Conservation (phyloP, 2,329 filamentous ascomycete genomes). For the Neophaeococcomyces aloes region DNA sequence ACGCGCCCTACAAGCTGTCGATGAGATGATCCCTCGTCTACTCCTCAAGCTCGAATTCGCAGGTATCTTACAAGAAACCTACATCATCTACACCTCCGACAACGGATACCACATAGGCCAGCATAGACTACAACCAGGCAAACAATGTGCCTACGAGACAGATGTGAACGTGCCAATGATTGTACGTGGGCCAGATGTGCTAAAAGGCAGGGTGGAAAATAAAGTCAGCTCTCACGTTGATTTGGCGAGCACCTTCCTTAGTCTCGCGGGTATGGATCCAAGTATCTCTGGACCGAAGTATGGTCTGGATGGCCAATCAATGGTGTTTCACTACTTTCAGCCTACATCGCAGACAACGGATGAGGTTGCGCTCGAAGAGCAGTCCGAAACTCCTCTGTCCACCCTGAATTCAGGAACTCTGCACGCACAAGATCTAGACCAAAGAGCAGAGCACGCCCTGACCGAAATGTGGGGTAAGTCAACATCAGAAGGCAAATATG, state of each 20-base stretch:
- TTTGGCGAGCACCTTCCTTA: slow-evolving; percentile 50
- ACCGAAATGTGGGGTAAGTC: slow-evolving; percentile 47
- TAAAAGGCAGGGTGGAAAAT: slow-evolving; percentile 31
- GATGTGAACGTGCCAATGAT: slow-evolving; percentile 52
- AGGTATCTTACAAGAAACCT: slow-evolving; percentile 42
- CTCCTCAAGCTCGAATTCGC: slow-evolving; percentile 33
- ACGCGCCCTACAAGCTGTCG: slow-evolving; percentile 42
- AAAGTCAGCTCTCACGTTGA: slow-evolving; percentile 54
- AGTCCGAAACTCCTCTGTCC: neutral
- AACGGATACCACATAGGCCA: slow-evolving; percentile 54
- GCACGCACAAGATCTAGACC: slow-evolving; percentile 30
- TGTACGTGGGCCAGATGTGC: slow-evolving; percentile 48
- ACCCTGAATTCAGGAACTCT: neutral
- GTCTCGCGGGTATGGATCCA: slow-evolving; percentile 17
- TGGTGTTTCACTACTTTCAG: neutral
- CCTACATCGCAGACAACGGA: neutral
- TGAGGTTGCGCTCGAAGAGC: neutral
- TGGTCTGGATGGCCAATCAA: slow-evolving; percentile 1
- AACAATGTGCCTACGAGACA: slow-evolving; percentile 49
- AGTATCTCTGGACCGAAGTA: slow-evolving; percentile 20
- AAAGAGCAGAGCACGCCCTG: slow-evolving; percentile 47
- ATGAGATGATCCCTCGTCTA: slow-evolving; percentile 43
- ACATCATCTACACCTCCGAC: slow-evolving; percentile 52
- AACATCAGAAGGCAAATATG: slow-evolving; percentile 25
- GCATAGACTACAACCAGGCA: slow-evolving; percentile 48